Evolutionary conservation across 148 eudicot species (phyloP).

Genomic region (Dysphania ambrosioides): DNA sequence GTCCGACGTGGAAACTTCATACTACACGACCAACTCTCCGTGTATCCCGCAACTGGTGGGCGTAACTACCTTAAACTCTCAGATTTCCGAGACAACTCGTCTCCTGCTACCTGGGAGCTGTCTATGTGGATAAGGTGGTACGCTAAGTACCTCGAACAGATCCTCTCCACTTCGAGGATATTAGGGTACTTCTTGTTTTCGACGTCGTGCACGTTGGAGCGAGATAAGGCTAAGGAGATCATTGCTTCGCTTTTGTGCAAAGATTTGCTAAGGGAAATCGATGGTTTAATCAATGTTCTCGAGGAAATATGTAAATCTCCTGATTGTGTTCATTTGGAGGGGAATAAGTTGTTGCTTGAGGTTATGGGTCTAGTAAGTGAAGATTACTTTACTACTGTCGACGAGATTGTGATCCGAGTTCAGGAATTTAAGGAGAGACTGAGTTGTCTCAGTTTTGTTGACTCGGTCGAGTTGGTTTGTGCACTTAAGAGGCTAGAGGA

Average conservation of each 20-base stretch:
- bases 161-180: constrained; percentile 50
- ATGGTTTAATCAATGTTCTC: constrained; percentile 40
- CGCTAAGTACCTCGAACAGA: constrained; percentile 64
- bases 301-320: constrained; percentile 61
- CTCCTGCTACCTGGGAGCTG: constrained; percentile 53
- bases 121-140: constrained; percentile 80
- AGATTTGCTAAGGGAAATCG: constrained; percentile 53
- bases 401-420: constrained; percentile 52
- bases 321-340: constrained; percentile 34
- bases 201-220: constrained; percentile 34
- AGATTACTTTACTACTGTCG: constrained; percentile 51
- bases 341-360: constrained; percentile 38
- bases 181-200: constrained; percentile 59
- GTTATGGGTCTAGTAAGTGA: constrained; percentile 38
- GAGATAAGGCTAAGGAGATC: constrained; percentile 39
- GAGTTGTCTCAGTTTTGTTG: constrained; percentile 56
- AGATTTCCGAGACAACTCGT: constrained; percentile 55
- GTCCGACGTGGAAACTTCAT: constrained; percentile 75
- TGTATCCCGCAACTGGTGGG: constrained; percentile 60
- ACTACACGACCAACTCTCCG: constrained; percentile 74
- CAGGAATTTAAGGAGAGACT: constrained; percentile 61
- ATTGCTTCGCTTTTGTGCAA: constrained; percentile 47
- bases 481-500: constrained; percentile 55
- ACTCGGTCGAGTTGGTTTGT: constrained; percentile 67
- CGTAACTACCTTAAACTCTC: constrained; percentile 74